A percentile compares a stretch with the other conserved stretches of the same genome.
Conservation (phyloP, 2,329 filamentous ascomycete genomes). For the Aphanocladium album region DNA sequence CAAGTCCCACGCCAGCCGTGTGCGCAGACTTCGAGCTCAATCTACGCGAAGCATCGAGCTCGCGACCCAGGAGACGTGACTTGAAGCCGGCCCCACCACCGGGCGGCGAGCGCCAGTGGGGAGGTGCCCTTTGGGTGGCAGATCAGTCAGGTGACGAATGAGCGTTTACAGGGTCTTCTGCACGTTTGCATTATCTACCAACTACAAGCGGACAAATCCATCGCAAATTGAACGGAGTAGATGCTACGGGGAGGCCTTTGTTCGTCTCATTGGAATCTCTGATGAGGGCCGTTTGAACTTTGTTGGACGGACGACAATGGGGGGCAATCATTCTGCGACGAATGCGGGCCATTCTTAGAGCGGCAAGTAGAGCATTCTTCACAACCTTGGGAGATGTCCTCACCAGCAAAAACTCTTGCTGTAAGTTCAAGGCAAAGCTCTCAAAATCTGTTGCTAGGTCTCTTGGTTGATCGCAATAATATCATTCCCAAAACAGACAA, state of each 20-base stretch:
- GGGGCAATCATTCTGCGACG: background rate
- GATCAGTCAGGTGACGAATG: background rate
- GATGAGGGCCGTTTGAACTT: background rate
- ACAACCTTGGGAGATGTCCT: background rate
- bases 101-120: background rate
- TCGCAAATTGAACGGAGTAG: background rate
- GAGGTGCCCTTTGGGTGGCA: too few relatives aligned
- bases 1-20: background rate
- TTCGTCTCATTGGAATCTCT: background rate
- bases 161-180: background rate
- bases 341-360: background rate
- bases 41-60: background rate
- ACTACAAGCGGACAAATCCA: background rate
- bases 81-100: background rate
- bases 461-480: background rate
- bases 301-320: background rate
- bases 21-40: background rate
- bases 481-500: background rate
- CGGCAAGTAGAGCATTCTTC: background rate
- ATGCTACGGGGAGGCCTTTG: background rate
- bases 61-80: constrained; percentile 8
- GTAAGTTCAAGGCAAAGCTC: too few relatives aligned
- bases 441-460: background rate
- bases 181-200: background rate
- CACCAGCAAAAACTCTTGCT: background rate